Base-by-base conservation (phyloP, 1,139 yeast genomes). In the Eremothecium coryli region DNA sequence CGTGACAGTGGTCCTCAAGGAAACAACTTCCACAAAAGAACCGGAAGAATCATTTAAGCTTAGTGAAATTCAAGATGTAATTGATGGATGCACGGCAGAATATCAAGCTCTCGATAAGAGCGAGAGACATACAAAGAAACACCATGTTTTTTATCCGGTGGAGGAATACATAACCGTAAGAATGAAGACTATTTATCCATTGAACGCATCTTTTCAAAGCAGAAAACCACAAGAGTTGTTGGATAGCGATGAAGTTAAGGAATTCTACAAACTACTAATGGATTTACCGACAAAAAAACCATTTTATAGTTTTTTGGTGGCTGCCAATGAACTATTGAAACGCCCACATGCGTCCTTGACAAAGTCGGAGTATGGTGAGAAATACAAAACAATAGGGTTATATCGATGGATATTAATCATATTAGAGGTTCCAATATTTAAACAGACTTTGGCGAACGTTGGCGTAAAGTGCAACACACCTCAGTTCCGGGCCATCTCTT, bases 261-360 rank as follows among this genome's bases (percentile, higher is more conserved):
- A 61, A 14, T 56, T 65, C 6, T 78, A 71, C 48, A 40, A 53
- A 1, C 40, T 69, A 5, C 43, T 80, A 5, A 48, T 65, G 18
- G 56, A 59, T 13, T 56, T 78, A 4, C 84, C 86, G 0, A 69
- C 84, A 0, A 70, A 66, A 43, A 59, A 73, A 37, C 88, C 86
- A 0, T 62, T 73, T 28, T 71, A 62, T 42, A 67, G 63, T 33
- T 64, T 81, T 12, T 52, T 81, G 10, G 47, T 63, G 14, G 72
- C 76, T 0, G 68, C 71, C 2, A 58, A 67, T 27, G 65, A 65
- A 11, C 58, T 73, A 6, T 54, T 79, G 20, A 68, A 66, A 38
- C 61, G 73, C 24, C 69, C 74, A 0, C 59, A 61, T 5, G 37
- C 41, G 11, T 45, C 50, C 9, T 57, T 64, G 20, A 59, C 62